Percentiles rank a stretch among this genome's conserved stretches.
Conservation (phyloP, 2,329 filamentous ascomycete genomes). For the Aureobasidium pullulans region DNA sequence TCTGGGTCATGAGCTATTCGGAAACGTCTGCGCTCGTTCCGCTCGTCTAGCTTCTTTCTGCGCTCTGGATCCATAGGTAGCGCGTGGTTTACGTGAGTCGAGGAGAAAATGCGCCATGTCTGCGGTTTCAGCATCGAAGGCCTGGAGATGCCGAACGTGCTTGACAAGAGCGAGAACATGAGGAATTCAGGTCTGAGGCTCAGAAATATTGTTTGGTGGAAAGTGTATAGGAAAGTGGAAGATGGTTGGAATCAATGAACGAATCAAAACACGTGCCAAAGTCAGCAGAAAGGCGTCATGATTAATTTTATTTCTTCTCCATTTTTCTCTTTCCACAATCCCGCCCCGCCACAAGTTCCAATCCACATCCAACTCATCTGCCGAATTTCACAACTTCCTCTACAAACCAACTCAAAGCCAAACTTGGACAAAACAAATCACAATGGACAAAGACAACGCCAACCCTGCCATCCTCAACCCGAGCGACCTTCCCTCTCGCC, state of each 20-base stretch:
- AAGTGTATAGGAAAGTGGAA: no score
- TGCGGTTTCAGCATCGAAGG: not conserved
- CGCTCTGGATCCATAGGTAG: not conserved
- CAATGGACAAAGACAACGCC: constrained; percentile 57
- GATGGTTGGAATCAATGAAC: not conserved
- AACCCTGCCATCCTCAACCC: constrained; percentile 89
- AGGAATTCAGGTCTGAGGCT: no score
- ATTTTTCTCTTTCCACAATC: not conserved
- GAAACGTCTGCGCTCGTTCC: not conserved
- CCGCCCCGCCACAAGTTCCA: not conserved
- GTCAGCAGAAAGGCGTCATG: not conserved
- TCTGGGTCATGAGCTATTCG: not conserved
- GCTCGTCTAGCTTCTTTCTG: not conserved
- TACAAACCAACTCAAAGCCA: not conserved
- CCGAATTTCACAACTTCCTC: not conserved
- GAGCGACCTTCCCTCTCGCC: constrained; percentile 79
- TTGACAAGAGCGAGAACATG: not conserved
- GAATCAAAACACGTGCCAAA: not conserved
- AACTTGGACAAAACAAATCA: not conserved
- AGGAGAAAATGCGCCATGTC: not conserved
- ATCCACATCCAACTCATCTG: not conserved
- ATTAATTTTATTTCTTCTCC: not conserved
- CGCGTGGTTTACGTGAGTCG: not conserved
- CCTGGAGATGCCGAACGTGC: not conserved
- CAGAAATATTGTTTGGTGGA: no score